Base-by-base conservation (phyloP, 768 basidiomycete species). In the Boletus edulis region DNA sequence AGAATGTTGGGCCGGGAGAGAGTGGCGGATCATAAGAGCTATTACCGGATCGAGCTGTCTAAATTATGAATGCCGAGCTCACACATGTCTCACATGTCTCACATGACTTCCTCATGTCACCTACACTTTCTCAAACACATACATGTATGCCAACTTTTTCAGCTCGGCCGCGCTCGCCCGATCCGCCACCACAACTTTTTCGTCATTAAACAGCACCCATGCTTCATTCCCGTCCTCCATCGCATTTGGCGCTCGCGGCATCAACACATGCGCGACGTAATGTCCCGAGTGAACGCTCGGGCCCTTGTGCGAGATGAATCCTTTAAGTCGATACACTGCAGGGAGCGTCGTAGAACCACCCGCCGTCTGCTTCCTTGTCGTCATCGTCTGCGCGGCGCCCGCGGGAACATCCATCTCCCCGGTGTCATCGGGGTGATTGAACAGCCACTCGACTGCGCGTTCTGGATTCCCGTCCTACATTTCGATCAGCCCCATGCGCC, bases 231-330 rank as follows among this genome's bases (percentile, higher is more conserved):
- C 48, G 51, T 54, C 66, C 18, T 73, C 72, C 57, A 76, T 75
- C 24, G 60, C 61, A 24, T 59, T 59, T 4, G 44, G 40, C 10
- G 50, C 22, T 11, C 24, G 56, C 31, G 57, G 54, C 57, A 62
- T 46, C 50, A 79, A 75, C 31, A 92, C 79, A 65, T 95, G 91
- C 24, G 91, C 91, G 13, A 95, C 91, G 63, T 97, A 96, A 63
- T 94, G 95, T 1, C 89, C 95, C 0, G 93, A 96, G 67, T 98
- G 96, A 24, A 95, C 93, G 0, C 91, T 94, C 0, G 91, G 90
- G 0, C 96, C 95, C 65, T 97, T 98, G 77, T 99, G 96, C 47
- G 94, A 97, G 64, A 99, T 85, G 75, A 98, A 99, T 10, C 91
- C 94, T 67, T 94, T 90, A 29, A 99, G 81, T 29, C 76, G 75